Evolutionary conservation across 176 grass and related monocot species (phyloP).

Genomic region (Bromus sterilis): DNA sequence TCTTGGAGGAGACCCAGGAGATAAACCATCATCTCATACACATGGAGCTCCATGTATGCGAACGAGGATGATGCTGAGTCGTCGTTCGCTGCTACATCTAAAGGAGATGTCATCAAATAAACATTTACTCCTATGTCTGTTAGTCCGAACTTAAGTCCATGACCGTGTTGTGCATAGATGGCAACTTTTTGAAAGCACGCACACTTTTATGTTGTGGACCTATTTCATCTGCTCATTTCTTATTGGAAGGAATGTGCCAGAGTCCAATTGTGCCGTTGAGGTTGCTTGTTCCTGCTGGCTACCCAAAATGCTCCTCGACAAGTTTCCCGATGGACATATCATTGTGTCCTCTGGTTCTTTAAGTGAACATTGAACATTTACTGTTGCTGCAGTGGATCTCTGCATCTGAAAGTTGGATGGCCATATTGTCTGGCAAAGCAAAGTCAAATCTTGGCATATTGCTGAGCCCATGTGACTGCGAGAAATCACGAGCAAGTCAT

Average conservation of each 20-base stretch:
- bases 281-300: slow-evolving; percentile 84
- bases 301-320: slow-evolving; percentile 89
- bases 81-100: slow-evolving; percentile 43
- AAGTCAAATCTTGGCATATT: slow-evolving; percentile 55
- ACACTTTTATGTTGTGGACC: background rate
- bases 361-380: background rate
- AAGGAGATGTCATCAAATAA: slow-evolving; percentile 75
- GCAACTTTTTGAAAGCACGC: slow-evolving; percentile 24
- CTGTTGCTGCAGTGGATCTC: background rate
- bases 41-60: slow-evolving; percentile 67
- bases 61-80: slow-evolving; percentile 67
- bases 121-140: slow-evolving; percentile 73
- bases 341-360: background rate
- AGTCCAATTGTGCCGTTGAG: slow-evolving; percentile 85
- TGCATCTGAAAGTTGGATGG: slow-evolving; percentile 57
- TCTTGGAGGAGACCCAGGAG: slow-evolving; percentile 73
- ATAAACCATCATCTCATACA: slow-evolving; percentile 86
- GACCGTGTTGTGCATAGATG: slow-evolving; percentile 64
- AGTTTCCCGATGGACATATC: slow-evolving; percentile 61
- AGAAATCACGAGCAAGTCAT: slow-evolving; percentile 82
- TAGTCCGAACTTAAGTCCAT: slow-evolving; percentile 77
- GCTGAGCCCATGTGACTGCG: slow-evolving; percentile 57
- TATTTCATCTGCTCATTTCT: background rate
- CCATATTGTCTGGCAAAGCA: slow-evolving; percentile 64
- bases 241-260: slow-evolving; percentile 42